Evolutionary conservation across 306 rosid genomes (phyloP).

Genomic region (Aeschynomene evenia): DNA sequence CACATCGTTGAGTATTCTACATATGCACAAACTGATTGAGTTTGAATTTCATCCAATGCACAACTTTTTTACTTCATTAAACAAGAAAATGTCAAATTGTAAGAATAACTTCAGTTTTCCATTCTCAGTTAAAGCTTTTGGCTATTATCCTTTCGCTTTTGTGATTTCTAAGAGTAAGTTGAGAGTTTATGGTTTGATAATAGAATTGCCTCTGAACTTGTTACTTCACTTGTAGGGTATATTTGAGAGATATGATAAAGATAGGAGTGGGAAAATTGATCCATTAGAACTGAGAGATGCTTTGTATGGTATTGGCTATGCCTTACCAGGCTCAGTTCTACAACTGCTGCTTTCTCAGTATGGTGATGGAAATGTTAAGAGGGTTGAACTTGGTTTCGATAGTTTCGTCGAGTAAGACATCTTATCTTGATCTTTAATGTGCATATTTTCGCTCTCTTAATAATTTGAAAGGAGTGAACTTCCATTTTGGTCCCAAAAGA

Average conservation of each 20-base stretch:
- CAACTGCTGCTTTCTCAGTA: constrained; percentile 71
- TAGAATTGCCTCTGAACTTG: constrained; percentile 22
- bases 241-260: constrained; percentile 83
- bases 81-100: neutral
- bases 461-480: neutral
- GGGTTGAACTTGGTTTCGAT: constrained; percentile 72
- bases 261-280: constrained; percentile 84
- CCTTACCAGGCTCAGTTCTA: constrained; percentile 69
- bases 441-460: neutral
- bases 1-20: neutral
- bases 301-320: constrained; percentile 75
- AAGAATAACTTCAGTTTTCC: neutral
- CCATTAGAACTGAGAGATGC: constrained; percentile 87
- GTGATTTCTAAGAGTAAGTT: neutral
- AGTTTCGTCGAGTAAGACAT: constrained; percentile 76
- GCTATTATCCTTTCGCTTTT: constrained; percentile 1
- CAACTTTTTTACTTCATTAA: neutral
- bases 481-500: neutral
- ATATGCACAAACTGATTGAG: neutral
- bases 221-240: constrained; percentile 49
- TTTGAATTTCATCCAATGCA: neutral
- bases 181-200: neutral
- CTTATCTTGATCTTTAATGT: constrained; percentile 16
- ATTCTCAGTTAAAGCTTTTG: neutral
- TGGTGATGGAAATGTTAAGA: constrained; percentile 53